phyloP scores from a whole-genome alignment of 768 basidiomycete species.

The Boletus coccyginus region DNA sequence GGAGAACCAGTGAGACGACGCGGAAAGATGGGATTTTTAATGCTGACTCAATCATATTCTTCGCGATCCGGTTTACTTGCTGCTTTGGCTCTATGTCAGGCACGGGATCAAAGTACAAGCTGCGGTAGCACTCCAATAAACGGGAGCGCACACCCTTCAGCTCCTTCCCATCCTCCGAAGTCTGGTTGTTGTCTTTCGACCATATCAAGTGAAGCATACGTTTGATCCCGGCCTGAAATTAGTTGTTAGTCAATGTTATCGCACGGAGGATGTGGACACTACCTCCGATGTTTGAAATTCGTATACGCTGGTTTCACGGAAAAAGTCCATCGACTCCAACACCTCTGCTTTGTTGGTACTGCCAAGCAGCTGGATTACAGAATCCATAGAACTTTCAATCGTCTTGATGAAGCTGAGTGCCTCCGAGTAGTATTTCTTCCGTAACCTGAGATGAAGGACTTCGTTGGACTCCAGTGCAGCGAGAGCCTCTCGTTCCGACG shows the following conservation, averaged over 20 bases:
- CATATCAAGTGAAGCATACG: constrained; percentile 97
- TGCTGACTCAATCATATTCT: constrained; percentile 93
- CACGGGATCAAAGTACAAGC: constrained; percentile 83
- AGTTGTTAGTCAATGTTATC: neutral
- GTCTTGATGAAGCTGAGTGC: constrained; percentile 78
- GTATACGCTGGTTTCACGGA: constrained; percentile 78
- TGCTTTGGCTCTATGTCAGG: constrained; percentile 74
- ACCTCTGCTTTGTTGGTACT: constrained; percentile 85
- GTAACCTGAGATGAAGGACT: constrained; percentile 61
- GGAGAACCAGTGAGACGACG: neutral
- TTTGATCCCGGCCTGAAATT: constrained; percentile 74
- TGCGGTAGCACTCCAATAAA: constrained; percentile 85
- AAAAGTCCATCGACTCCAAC: constrained; percentile 86
- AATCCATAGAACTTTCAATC: constrained; percentile 66
- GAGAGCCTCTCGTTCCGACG: constrained; percentile 68
- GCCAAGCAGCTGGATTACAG: constrained; percentile 74
- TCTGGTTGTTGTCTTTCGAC: constrained; percentile 86
- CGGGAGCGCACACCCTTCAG: constrained; percentile 85
- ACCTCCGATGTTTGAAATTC: constrained; percentile 78
- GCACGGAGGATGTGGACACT: constrained; percentile 3
- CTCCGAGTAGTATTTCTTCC: constrained; percentile 85
- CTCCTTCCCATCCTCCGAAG: constrained; percentile 76
- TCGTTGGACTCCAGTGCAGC: constrained; percentile 67
- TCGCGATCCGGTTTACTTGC: constrained; percentile 88
- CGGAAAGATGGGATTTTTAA: neutral